Evolutionary conservation across 768 basidiomycete species (phyloP).

Genomic region (Boletus coccyginus): DNA sequence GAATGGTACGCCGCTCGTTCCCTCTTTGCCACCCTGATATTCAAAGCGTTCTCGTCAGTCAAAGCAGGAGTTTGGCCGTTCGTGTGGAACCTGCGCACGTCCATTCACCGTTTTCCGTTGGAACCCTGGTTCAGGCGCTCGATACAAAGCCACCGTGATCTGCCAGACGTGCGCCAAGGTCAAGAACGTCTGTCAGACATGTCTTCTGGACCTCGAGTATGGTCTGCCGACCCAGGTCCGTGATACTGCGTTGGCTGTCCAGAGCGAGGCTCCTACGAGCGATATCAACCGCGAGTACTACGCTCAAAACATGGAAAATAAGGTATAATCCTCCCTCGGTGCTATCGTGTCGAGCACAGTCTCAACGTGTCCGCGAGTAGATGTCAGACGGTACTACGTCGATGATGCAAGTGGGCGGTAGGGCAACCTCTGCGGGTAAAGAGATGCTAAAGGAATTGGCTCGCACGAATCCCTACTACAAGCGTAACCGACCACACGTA

Average conservation of each 20-base stretch:
- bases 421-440: conserved; percentile 78
- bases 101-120: conserved; percentile 98
- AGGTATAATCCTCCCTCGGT: conserved; percentile 42
- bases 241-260: conserved; percentile 86
- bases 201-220: conserved; percentile 94
- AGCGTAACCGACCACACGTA: conserved; percentile 89
- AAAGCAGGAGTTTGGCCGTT: conserved; percentile 94
- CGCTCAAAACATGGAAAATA: conserved; percentile 87
- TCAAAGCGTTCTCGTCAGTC: conserved; percentile 65
- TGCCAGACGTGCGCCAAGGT: conserved; percentile 97
- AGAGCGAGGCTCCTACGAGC: conserved; percentile 89
- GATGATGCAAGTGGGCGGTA: conserved; percentile 51
- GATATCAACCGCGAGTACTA: conserved; percentile 97
- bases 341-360: background rate
- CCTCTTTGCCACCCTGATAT: background rate
- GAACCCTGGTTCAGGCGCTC: conserved; percentile 92
- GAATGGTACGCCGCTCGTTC: conserved; percentile 65
- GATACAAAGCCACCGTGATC: conserved; percentile 96
- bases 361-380: conserved; percentile 36
- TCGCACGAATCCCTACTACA: conserved; percentile 95
- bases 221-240: conserved; percentile 95
- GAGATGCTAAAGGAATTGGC: conserved; percentile 97
- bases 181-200: conserved; percentile 97
- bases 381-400: conserved; percentile 66
- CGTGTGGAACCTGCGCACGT: conserved; percentile 96